Percentiles rank a stretch among this genome's conserved stretches.
Conservation (phyloP, 176 grass and related monocot species). For the Luzula sylvatica region DNA sequence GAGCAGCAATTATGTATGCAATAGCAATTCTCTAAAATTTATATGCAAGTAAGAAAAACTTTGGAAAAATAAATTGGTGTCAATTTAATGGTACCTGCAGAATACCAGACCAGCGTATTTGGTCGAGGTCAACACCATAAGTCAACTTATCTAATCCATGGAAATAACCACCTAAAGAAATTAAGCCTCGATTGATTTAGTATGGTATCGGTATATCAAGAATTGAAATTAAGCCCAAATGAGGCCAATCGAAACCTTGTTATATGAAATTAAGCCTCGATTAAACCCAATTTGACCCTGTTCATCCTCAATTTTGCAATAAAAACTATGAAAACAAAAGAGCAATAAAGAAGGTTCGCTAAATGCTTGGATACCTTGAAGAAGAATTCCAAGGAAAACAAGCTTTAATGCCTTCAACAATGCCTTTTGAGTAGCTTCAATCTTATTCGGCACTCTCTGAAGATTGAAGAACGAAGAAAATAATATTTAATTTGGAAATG, state of each 20-base stretch:
- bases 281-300: neutral
- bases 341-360: neutral
- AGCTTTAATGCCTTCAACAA: conserved; percentile 69
- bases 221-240: neutral
- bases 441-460: conserved; percentile 59
- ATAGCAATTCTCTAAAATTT: conserved; percentile 72
- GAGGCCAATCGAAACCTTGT: too few species aligned
- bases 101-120: conserved; percentile 72
- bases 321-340: neutral
- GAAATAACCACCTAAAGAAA: conserved; percentile 62
- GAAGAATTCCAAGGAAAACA: conserved; percentile 64
- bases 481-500: neutral
- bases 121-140: conserved; percentile 60
- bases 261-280: neutral
- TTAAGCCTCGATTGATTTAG: conserved; percentile 2
- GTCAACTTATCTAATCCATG: conserved; percentile 69
- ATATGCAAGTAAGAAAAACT: neutral
- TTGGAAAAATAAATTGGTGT: neutral
- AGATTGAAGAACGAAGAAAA: conserved; percentile 11
- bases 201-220: neutral
- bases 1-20: conserved; percentile 59
- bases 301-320: neutral
- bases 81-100: conserved; percentile 48
- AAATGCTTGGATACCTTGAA: conserved; percentile 51
- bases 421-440: conserved; percentile 61